Conservation (phyloP, 2,329 filamentous ascomycete genomes). For the Hysterium pulicare region DNA sequence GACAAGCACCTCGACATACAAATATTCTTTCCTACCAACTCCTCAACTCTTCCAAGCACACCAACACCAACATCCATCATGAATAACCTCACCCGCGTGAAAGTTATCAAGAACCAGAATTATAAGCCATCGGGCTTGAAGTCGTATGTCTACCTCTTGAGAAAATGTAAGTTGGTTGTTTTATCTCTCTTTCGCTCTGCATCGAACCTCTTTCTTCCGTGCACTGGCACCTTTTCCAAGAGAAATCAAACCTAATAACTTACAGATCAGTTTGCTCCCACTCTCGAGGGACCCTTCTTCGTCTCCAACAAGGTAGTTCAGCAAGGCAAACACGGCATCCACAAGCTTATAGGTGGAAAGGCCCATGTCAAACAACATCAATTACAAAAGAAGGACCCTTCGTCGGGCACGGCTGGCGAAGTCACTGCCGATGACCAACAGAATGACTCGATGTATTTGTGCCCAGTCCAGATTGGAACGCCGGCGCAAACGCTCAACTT, state of each 20-base stretch:
- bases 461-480: constrained; percentile 61
- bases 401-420: constrained; percentile 41
- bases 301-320: constrained; percentile 44
- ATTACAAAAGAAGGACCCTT: constrained; percentile 45
- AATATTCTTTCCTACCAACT: neutral
- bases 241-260: neutral
- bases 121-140: constrained; percentile 49
- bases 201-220: neutral
- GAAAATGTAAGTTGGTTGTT: constrained; percentile 51
- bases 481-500: constrained; percentile 58
- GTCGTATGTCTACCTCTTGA: constrained; percentile 60
- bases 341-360: constrained; percentile 49
- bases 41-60: neutral
- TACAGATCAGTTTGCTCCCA: constrained; percentile 56
- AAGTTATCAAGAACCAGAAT: constrained; percentile 19
- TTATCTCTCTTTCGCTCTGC: neutral
- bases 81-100: constrained; percentile 19
- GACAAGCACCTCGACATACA: neutral
- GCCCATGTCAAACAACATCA: constrained; percentile 43
- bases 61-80: constrained; percentile 6
- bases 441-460: constrained; percentile 65
- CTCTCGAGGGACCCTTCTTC: constrained; percentile 60
- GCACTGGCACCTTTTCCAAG: neutral
- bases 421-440: constrained; percentile 63
- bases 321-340: constrained; percentile 44